Percentiles rank a stretch among this genome's conserved stretches.
Evolutionary conservation across 106 monocot species (phyloP).

Genomic region (Acorus calamus): DNA sequence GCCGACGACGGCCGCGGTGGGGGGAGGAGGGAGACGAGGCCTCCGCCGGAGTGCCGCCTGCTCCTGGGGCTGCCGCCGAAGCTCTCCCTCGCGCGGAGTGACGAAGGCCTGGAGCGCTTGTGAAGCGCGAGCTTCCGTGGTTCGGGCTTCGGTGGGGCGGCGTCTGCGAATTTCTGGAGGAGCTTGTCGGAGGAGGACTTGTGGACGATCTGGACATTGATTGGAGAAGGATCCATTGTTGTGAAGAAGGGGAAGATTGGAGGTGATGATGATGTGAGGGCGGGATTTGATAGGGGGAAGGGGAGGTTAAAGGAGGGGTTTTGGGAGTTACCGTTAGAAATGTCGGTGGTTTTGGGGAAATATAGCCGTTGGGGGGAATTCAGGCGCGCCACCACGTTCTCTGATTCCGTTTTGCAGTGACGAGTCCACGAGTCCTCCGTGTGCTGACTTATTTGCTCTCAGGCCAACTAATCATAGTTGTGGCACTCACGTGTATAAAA

Average conservation of each 20-base stretch:
- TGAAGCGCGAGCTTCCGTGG: background rate
- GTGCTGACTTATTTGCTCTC: too few relatives aligned
- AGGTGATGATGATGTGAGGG: too few relatives aligned
- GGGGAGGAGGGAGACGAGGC: constrained; percentile 30
- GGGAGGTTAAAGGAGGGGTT: background rate
- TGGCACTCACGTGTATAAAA: too few relatives aligned
- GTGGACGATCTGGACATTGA: constrained; percentile 38
- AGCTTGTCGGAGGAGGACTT: constrained; percentile 76
- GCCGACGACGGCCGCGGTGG: background rate
- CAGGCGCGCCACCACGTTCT: too few relatives aligned
- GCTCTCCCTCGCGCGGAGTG: background rate
- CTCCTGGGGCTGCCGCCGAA: background rate
- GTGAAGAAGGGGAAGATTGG: background rate
- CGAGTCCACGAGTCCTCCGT: too few relatives aligned
- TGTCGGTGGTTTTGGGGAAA: too few relatives aligned
- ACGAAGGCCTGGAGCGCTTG: too few relatives aligned
- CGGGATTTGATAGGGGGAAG: too few relatives aligned
- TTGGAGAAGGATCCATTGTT: background rate
- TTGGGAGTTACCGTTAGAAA: background rate
- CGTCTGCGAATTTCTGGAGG: constrained; percentile 70
- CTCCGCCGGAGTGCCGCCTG: constrained; percentile 23
- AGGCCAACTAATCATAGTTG: too few relatives aligned
- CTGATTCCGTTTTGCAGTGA: too few relatives aligned
- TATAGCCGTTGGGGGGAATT: background rate
- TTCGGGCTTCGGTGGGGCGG: constrained; percentile 19